phyloP scores from a whole-genome alignment of 192 early-diverging fungal species.

The Funneliformis mosseae region DNA sequence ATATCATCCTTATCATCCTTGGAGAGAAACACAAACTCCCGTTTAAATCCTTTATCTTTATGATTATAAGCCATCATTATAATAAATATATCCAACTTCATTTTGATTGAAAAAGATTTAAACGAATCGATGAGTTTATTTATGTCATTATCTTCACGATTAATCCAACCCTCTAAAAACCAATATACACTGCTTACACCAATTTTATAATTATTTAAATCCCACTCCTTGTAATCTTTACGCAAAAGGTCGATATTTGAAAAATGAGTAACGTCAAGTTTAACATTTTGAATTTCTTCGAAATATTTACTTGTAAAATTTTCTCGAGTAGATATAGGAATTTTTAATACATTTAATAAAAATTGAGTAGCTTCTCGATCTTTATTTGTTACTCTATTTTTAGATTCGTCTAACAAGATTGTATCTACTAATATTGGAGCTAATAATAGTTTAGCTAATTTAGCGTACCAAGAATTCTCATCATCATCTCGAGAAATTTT shows the following conservation, averaged over 20 bases:
- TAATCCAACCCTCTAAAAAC: slow-evolving; percentile 50
- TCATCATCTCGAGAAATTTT: background rate
- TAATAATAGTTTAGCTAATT: slow-evolving; percentile 52
- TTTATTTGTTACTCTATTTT: slow-evolving; percentile 51
- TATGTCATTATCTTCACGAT: slow-evolving; percentile 46
- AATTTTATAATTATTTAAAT: slow-evolving; percentile 43
- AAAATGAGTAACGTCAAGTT: slow-evolving; percentile 51
- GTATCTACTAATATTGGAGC: slow-evolving; percentile 74
- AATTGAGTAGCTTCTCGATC: slow-evolving; percentile 48
- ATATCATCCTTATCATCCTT: slow-evolving; percentile 28
- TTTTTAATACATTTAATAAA: slow-evolving; percentile 36
- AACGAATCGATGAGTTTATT: slow-evolving; percentile 36
- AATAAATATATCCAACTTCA: slow-evolving; percentile 55
- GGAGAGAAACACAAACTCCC: slow-evolving; percentile 60
- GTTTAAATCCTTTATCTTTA: slow-evolving; percentile 50
- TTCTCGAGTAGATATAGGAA: background rate
- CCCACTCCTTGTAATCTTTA: slow-evolving; percentile 80
- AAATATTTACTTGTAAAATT: slow-evolving; percentile 41
- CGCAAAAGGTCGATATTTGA: slow-evolving; percentile 55
- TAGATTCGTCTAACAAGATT: slow-evolving; percentile 43
- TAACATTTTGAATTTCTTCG: slow-evolving; percentile 55
- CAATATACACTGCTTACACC: slow-evolving; percentile 67
- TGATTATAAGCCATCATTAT: slow-evolving; percentile 63
- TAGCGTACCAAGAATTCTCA: slow-evolving; percentile 30
- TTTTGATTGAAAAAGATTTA: slow-evolving; percentile 42